Base-by-base conservation (phyloP, 805 yeast species). In the Pichia californica region DNA sequence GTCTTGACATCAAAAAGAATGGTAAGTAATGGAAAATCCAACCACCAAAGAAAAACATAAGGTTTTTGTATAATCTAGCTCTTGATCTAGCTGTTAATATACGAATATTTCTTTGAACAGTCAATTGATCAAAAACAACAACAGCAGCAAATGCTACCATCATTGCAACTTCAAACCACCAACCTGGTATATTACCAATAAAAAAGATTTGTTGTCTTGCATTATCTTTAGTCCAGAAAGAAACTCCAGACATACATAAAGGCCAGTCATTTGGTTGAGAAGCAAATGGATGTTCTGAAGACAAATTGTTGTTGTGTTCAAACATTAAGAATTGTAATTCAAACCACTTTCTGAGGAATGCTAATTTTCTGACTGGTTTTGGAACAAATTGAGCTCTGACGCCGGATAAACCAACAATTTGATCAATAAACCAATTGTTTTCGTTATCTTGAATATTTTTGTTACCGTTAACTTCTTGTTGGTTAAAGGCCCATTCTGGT, bases 211-310 rank as follows among this genome's bases (percentile, higher is more conserved):
- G 99, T 55, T 71, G 70, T 49, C 72, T 74, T 42, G 63, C 57
- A 7, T 73, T 79, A 41, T 72, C 70, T 47, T 84, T 79, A 35
- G 94, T 89, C 97, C 98, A 93, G 72, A 91, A 93, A 1, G 97
- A 88, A 31, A 93, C 97, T 53, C 99, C 99, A 14, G 86, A 77
- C 43, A 83, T 63, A 43, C 93, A 76, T 49, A 86, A 71, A 16
- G 99, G 99, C 99, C 99, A 93, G 7, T 82, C 68, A 51, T 79
- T 75, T 3, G 99, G 99, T 49, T 79, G 81, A 5, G 97, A 88
- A 9, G 97, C 96, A 69, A 86, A 93, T 36, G 99, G 99, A 65
- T 93, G 99, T 21, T 85, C 88, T 14, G 89, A 74, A 2, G 88
- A 74, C 52, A 93, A 72, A 53, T 82, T 80, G 67, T 91, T 93